These are phyloP conservation scores for Pleurozium schreberi DNA, from an alignment of 225 moss, liverwort and hornwort genomes.

Conservation along the genomic window DNA sequence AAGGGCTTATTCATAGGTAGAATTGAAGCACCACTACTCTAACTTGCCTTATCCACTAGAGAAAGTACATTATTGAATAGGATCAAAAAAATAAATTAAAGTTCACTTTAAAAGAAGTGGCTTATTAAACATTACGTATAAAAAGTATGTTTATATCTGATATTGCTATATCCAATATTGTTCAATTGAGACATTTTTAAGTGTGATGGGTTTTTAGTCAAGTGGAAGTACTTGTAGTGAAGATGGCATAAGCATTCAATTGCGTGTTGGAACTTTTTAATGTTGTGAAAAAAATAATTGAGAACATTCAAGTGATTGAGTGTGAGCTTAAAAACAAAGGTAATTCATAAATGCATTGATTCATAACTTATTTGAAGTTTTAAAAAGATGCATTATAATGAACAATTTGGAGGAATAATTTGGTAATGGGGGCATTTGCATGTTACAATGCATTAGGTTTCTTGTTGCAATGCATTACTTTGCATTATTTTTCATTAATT, in stretches of 20 bases:
- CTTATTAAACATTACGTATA: not conserved
- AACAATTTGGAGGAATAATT: not conserved
- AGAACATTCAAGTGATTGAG: not conserved
- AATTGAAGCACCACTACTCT: not conserved
- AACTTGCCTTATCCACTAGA: not conserved
- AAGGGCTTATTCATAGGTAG: not conserved
- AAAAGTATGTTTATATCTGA: not conserved
- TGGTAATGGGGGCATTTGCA: not conserved
- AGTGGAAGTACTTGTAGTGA: rapidly evolving
- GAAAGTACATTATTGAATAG: not conserved
- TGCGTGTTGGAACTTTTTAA: rapidly evolving
- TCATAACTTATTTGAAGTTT: not conserved
- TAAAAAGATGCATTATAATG: not conserved
- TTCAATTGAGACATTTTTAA: not conserved
- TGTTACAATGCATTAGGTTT: no score
- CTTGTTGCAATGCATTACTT: not conserved
- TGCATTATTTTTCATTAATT: not conserved
- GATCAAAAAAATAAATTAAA: not conserved
- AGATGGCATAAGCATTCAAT: not conserved
- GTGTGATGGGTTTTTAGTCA: not conserved
- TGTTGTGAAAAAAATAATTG: not conserved
- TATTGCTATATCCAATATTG: not conserved
- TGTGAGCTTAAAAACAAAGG: not conserved
- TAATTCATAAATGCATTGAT: rapidly evolving
- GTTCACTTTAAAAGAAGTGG: not conserved